Evolutionary conservation across 257 asterid genomes (phyloP), one percentile per base, ranked within the genome.

Genomic region (Fraxinus pennsylvanica): DNA sequence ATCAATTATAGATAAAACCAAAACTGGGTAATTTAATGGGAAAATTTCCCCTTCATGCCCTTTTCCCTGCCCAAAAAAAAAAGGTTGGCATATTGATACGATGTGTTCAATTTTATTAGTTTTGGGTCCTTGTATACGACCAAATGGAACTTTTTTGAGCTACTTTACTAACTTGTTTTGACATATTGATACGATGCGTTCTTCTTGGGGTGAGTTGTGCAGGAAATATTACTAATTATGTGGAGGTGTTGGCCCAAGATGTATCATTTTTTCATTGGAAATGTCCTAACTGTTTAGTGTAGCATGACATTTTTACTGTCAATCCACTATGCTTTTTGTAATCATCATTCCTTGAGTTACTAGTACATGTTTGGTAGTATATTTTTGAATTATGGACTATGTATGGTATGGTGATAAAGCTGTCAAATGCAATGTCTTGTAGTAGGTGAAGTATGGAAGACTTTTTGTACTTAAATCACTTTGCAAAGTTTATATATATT

Each of bases 231-330:
- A 87, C 88, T 43, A 82, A 84, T 70, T 84, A 80, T 74, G 85
- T 84, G 41, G 82, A 87, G 82, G 90, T 87, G 74, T 88, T 87
- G 72, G 90, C 90, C n/a, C 88, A 84, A 77, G 90, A 87, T 87
- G 90, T 87, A 87, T 83, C 90, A 88, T 84, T 87, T 87, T 50
- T 87, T 87, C 82, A 87, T 84, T 39, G 88, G 90, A 77, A 84
- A 79, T 79, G 82, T 84, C 75, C 90, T 5, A 29, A 29, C 30
- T 29, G 32, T 29, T 29, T 1, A 29, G 32, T 29, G 32, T 33
- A 2, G 35, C 4, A 33, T 33, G 4, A 33, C 35, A 33, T 33
- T 33, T 33, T 33, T 33, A 3, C 4, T 33, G 35, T 33, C 5
- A 33, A 3, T 0, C 0, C 0, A 33, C 0, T 33, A 33, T 33